Evolutionary conservation across 2,329 filamentous ascomycete species (phyloP).

Genomic region (Xylaria sp.): DNA sequence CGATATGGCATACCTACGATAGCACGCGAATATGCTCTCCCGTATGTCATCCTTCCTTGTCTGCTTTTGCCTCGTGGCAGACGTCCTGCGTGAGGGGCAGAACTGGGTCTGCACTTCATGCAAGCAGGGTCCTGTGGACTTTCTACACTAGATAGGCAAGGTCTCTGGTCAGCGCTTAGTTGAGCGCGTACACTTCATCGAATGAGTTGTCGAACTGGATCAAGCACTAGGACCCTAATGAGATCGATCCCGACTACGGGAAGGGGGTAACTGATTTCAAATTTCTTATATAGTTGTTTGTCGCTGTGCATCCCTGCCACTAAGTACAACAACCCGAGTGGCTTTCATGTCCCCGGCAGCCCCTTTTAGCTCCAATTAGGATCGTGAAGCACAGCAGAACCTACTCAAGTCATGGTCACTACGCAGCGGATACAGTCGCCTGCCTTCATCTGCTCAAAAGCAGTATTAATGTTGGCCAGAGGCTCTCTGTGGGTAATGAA

Average conservation of each 20-base stretch:
- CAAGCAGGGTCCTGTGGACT: constrained; percentile 20
- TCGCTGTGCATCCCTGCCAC: constrained; percentile 10
- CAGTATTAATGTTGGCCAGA: constrained; percentile 84
- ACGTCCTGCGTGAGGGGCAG: background rate
- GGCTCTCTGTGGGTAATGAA: constrained; percentile 97
- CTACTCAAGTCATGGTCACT: constrained; percentile 66
- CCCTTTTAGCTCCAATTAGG: constrained; percentile 29
- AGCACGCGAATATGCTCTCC: background rate
- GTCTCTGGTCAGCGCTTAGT: constrained; percentile 18
- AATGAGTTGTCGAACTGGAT: constrained; percentile 9
- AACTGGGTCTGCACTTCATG: constrained; percentile 15
- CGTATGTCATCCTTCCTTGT: background rate
- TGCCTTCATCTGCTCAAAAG: constrained; percentile 93
- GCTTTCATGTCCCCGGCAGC: background rate
- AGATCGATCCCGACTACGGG: background rate
- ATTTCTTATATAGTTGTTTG: constrained; percentile 4
- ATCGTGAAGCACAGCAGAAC: too few species aligned
- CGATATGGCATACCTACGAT: background rate
- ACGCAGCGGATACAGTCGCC: constrained; percentile 98
- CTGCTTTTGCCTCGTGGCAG: background rate
- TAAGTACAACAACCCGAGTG: background rate
- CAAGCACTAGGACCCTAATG: too few species aligned
- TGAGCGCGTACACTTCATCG: background rate
- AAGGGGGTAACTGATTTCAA: background rate
- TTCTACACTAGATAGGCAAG: background rate